phyloP scores from a whole-genome alignment of 495 filamentous ascomycete genomes.

The Saxophila tyrrhenica region DNA sequence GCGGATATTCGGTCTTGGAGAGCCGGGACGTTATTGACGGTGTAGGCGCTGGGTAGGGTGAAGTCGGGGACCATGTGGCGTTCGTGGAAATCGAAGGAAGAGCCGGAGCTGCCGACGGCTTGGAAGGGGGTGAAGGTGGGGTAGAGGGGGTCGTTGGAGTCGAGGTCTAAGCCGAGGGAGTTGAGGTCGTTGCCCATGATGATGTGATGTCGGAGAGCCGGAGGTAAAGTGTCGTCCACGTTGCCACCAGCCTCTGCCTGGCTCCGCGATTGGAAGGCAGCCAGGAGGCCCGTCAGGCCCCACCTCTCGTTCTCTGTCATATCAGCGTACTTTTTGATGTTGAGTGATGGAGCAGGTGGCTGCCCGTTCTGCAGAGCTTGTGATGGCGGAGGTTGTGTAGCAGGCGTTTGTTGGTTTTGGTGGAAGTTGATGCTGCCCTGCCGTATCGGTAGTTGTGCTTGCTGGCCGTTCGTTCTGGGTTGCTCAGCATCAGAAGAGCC shows the following conservation, averaged over 20 bases:
- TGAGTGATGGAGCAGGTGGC: conserved; percentile 12
- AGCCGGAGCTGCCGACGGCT: neutral
- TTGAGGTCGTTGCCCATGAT: conserved; percentile 70
- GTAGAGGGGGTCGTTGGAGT: conserved; percentile 48
- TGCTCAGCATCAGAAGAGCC: conserved; percentile 4
- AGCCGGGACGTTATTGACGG: conserved; percentile 73
- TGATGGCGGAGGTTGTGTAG: conserved; percentile 13
- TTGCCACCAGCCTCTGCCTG: conserved; percentile 6
- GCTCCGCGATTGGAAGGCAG: conserved; percentile 21
- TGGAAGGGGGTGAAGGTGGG: conserved; percentile 61
- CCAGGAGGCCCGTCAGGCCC: conserved; percentile 66
- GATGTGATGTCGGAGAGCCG: conserved; percentile 49
- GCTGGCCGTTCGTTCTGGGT: conserved; percentile 6
- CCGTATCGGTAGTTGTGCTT: conserved; percentile 8
- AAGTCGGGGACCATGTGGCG: conserved; percentile 67
- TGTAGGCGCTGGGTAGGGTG: conserved; percentile 70
- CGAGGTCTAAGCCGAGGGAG: conserved; percentile 66
- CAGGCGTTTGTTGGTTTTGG: conserved; percentile 1
- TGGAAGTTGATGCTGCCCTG: conserved; percentile 3
- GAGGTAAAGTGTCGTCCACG: conserved; percentile 22
- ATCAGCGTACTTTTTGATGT: conserved; percentile 47
- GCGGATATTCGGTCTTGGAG: conserved; percentile 65
- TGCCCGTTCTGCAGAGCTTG: neutral
- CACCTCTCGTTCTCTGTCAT: conserved; percentile 74
- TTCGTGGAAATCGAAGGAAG: conserved; percentile 38